Percentiles rank a stretch among this genome's conserved stretches.
Conservation (phyloP, 1,284 basidiomycete species). For the Anthracocystis panici-leucophaei region DNA sequence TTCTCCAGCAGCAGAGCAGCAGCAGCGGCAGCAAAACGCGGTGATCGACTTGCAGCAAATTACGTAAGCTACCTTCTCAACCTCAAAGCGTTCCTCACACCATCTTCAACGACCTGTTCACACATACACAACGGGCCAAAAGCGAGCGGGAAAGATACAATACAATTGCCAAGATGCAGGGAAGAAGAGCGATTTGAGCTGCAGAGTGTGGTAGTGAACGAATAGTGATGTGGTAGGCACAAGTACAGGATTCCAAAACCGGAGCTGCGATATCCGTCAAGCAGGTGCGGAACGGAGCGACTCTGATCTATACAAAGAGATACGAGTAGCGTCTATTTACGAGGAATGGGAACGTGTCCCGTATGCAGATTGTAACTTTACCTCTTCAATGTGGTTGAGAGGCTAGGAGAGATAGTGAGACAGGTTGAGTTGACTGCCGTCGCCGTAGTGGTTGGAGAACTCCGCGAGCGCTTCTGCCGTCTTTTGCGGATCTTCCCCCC, state of each 20-base stretch:
- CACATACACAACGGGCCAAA: neutral
- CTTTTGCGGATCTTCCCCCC: conserved; percentile 55
- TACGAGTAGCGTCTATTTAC: conserved; percentile 1
- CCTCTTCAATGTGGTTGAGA: neutral
- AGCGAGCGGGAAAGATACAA: conserved; percentile 21
- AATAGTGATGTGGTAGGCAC: neutral
- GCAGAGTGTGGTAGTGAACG: conserved; percentile 1
- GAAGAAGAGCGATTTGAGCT: conserved; percentile 6
- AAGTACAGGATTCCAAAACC: conserved; percentile 9
- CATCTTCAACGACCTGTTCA: too few species aligned
- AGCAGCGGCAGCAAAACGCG: neutral
- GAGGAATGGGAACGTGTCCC: neutral
- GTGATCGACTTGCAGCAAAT: conserved; percentile 3
- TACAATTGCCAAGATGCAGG: conserved; percentile 23
- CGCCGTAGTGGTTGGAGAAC: conserved; percentile 43
- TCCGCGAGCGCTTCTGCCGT: conserved; percentile 50
- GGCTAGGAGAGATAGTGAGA: conserved; percentile 40
- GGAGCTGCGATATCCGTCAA: neutral
- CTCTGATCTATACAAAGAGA: neutral
- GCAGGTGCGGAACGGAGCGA: conserved; percentile 1
- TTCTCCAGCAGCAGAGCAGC: conserved; percentile 1
- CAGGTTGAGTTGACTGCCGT: conserved; percentile 38
- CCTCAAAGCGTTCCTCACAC: neutral
- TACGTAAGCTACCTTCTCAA: conserved; percentile 17
- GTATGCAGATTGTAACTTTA: neutral